Conservation (phyloP, 345 rosid species). For the Trapa incisa region DNA sequence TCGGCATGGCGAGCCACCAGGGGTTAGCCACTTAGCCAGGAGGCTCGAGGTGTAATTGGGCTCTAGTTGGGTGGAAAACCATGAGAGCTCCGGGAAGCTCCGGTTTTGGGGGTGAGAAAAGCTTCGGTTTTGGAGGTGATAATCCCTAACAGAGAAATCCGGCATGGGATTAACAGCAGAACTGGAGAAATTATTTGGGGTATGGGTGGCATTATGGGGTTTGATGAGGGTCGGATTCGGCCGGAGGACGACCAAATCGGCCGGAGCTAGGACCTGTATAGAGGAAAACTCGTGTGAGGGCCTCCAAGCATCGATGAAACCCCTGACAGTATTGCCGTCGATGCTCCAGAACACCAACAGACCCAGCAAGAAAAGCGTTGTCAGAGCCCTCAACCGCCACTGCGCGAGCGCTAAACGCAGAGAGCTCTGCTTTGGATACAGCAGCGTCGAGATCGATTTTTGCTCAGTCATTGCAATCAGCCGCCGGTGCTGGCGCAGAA, state of each 20-base stretch:
- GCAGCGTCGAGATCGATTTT: constrained; percentile 17
- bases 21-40: constrained; percentile 47
- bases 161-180: neutral
- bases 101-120: too few species aligned
- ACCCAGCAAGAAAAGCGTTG: constrained; percentile 44
- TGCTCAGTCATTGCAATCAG: constrained; percentile 56
- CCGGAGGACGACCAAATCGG: neutral
- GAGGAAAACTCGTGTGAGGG: constrained; percentile 19
- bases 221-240: constrained; percentile 5
- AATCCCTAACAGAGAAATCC: neutral
- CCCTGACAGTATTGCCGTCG: constrained; percentile 46
- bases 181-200: neutral
- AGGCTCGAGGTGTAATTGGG: constrained; percentile 38
- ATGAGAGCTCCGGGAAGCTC: constrained; percentile 7
- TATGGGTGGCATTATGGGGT: neutral
- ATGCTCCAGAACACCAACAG: constrained; percentile 63
- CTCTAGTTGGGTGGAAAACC: constrained; percentile 47
- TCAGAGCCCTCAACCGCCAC: constrained; percentile 60
- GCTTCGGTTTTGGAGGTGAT: too few species aligned
- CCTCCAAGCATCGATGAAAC: constrained; percentile 50
- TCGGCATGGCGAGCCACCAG: constrained; percentile 55
- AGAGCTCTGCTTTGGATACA: constrained; percentile 11
- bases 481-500: neutral
- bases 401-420: constrained; percentile 26
- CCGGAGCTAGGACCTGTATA: neutral